Base-by-base conservation (phyloP, 257 asterid species). In the Ocimum tenuiflorum region DNA sequence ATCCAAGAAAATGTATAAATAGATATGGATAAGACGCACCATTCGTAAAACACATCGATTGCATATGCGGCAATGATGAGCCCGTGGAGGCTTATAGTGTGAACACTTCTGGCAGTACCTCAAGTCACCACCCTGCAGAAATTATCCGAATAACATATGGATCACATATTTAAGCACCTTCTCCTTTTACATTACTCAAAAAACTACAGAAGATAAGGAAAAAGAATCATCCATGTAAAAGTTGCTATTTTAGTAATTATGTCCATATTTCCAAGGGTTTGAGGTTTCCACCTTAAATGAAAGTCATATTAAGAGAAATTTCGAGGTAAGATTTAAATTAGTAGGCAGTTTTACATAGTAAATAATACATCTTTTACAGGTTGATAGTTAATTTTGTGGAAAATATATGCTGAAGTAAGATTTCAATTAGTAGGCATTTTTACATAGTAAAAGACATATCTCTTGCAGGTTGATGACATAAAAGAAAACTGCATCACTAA, bases 81-180 rank as follows among this genome's bases (percentile, higher is more conserved):
- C 91, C 22, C 97, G 88, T 18, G 97, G 96, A 53, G 98, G 97
- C 87, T 92, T 92, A 73, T 87, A 73, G 74, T 77, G 87, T 12
- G 84, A 76, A 69, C 97, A 92, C 83, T 92, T 92, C 56, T 92
- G 96, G 78, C 98, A 92, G 80, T 80, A 92, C 77, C 98, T 84
- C 76, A 89, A 80, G 67, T 87, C 91, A 52, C 97, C 94, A 72
- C 95, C 94, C 97, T 92, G 88, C 85, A 83, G 47, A 74, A 60
- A n/a, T n/a, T n/a, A 39, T 35, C 24, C 49, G 0, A 47, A 42
- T 56, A 68, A 38, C 10, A 51, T 78, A 57, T 74, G 59, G 39
- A 29, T 20, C 14, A 47, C 29, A 39, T 23, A 51, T 23, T 73
- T 8, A 11, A 45, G 41, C 67, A 64, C 48, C 31, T 52, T 15